Evolutionary conservation across 768 basidiomycete species (phyloP).

Genomic region (Tubosaeta brunneosetosa): DNA sequence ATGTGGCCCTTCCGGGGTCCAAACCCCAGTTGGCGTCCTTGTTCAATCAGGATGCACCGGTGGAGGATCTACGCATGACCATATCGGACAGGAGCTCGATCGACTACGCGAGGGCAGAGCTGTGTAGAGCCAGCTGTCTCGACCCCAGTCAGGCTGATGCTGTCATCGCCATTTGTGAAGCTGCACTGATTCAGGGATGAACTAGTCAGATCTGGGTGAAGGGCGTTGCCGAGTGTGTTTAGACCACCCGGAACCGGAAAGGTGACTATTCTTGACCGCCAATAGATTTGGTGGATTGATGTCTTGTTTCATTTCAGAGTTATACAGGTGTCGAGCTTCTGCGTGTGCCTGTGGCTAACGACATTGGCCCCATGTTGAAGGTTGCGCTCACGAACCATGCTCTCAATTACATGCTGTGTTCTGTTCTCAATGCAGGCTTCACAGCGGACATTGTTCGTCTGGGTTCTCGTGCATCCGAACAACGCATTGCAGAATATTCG

Average conservation of each 20-base stretch:
- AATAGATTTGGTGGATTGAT: neutral
- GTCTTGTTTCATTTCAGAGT: slow-evolving; percentile 38
- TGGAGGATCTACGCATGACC: slow-evolving; percentile 38
- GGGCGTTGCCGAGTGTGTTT: neutral
- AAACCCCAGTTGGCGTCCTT: slow-evolving; percentile 52
- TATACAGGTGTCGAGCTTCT: slow-evolving; percentile 68
- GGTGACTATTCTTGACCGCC: slow-evolving; percentile 29
- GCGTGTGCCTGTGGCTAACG: slow-evolving; percentile 54
- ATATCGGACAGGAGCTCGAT: slow-evolving; percentile 42
- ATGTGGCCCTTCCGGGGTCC: slow-evolving; percentile 52
- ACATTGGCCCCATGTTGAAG: slow-evolving; percentile 49
- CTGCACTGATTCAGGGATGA: slow-evolving; percentile 71
- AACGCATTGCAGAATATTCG: slow-evolving; percentile 55
- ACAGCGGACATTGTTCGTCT: slow-evolving; percentile 63
- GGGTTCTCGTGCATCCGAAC: slow-evolving; percentile 60
- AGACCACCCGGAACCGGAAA: slow-evolving; percentile 81
- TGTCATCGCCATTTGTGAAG: slow-evolving; percentile 55
- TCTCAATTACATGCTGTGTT: slow-evolving; percentile 64
- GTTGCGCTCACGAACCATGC: slow-evolving; percentile 78
- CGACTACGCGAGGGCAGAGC: slow-evolving; percentile 40
- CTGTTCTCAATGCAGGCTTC: slow-evolving; percentile 60
- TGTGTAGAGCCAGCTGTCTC: slow-evolving; percentile 48
- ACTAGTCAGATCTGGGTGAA: slow-evolving; percentile 2
- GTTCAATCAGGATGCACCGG: slow-evolving; percentile 38
- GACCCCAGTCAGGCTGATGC: slow-evolving; percentile 73